These are phyloP conservation scores for Hebeloma cylindrosporum DNA, from an alignment of 768 basidiomycete species.

Conservation along the genomic window DNA sequence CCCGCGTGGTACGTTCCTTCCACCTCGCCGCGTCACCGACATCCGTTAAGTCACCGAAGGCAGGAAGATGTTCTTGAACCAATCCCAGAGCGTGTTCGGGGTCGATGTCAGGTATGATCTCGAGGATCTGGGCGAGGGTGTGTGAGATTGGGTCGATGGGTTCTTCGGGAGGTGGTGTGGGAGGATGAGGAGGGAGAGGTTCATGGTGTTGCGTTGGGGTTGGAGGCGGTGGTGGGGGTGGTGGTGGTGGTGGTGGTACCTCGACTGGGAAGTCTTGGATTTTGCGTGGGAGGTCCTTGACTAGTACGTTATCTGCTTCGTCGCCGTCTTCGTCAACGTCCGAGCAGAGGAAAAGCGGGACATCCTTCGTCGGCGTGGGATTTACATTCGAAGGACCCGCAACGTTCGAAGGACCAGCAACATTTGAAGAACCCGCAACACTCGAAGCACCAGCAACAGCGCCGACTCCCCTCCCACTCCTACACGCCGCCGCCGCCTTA, in stretches of 20 bases:
- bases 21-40: no score
- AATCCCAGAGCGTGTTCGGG: conserved; percentile 53
- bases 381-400: no score
- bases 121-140: conserved; percentile 52
- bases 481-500: background rate
- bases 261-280: conserved; percentile 4
- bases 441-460: conserved; percentile 2
- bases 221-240: background rate
- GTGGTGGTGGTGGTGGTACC: background rate
- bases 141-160: conserved; percentile 19
- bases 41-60: no score
- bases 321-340: no score
- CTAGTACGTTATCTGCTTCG: background rate
- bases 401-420: no score
- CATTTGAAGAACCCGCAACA: no score
- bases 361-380: no score
- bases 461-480: background rate
- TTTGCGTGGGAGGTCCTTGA: conserved; percentile 5
- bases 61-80: conserved; percentile 41
- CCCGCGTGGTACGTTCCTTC: no score
- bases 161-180: conserved; percentile 7
- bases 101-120: conserved; percentile 71
- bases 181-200: conserved; percentile 10
- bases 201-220: conserved; percentile 7
- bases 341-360: no score